These are phyloP conservation scores for Sporothrix sp. DNA, from an alignment of 2,329 filamentous ascomycete genomes.

Conservation along the genomic window DNA sequence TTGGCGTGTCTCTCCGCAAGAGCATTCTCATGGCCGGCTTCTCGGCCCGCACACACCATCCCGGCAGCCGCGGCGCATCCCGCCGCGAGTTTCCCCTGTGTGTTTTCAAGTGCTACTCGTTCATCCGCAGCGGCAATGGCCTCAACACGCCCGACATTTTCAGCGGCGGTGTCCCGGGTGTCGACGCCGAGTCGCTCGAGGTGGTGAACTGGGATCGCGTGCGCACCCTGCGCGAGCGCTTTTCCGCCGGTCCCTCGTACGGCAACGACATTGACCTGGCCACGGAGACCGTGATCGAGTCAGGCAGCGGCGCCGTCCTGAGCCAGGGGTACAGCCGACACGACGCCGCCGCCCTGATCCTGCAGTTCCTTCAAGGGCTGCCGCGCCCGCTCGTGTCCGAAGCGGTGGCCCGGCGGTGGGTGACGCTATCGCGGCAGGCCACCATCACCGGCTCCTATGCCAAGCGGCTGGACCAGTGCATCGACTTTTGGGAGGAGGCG, in stretches of 20 bases:
- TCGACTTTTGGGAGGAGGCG: constrained; percentile 39
- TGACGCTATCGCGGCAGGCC: constrained; percentile 32
- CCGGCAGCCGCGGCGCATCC: constrained; percentile 25
- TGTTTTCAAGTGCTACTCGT: constrained; percentile 31
- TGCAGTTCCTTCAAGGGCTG: constrained; percentile 31
- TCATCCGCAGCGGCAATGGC: constrained; percentile 27
- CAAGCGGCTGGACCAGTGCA: constrained; percentile 31
- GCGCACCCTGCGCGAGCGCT: constrained; percentile 28
- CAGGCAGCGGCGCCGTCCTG: no score
- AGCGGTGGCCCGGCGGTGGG: constrained; percentile 31
- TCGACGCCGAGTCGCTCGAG: constrained; percentile 22
- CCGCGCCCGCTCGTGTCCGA: constrained; percentile 31
- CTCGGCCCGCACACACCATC: constrained; percentile 30
- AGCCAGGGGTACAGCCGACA: constrained; percentile 26
- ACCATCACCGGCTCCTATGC: constrained; percentile 26
- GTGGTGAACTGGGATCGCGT: constrained; percentile 23
- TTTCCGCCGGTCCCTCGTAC: constrained; percentile 28
- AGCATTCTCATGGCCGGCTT: constrained; percentile 32
- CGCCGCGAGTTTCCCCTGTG: constrained; percentile 32
- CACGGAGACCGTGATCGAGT: constrained; percentile 22
- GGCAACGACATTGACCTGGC: no score
- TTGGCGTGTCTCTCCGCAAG: constrained; percentile 31
- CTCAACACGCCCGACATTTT: constrained; percentile 30
- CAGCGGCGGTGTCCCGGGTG: constrained; percentile 25
- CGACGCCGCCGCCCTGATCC: constrained; percentile 33